A percentile compares a stretch with the other conserved stretches of the same genome.
These are phyloP conservation scores for Ogataea populi-albae DNA, from an alignment of 805 yeast species.

Conservation along the genomic window DNA sequence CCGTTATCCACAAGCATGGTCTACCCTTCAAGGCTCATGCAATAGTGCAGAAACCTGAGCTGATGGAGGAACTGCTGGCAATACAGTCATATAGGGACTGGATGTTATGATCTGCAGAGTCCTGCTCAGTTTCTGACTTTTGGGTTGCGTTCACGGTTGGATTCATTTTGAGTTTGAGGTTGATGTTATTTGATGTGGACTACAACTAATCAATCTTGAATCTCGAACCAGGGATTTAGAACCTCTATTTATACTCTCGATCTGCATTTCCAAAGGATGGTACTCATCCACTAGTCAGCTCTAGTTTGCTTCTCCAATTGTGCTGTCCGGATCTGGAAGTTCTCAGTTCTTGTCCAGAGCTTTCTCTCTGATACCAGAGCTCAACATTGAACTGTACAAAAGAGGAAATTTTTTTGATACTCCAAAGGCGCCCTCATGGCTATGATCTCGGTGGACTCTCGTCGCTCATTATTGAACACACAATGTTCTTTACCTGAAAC, in stretches of 20 bases:
- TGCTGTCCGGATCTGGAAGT: slow-evolving; percentile 6
- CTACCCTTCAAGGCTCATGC: too few relatives aligned
- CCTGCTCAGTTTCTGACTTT: slow-evolving; percentile 15
- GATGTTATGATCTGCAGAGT: slow-evolving; percentile 16
- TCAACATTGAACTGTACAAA: slow-evolving; percentile 10
- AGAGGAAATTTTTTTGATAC: slow-evolving; percentile 9
- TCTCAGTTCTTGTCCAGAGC: too few relatives aligned
- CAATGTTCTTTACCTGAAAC: too few relatives aligned
- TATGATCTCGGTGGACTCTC: too few relatives aligned
- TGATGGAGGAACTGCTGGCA: slow-evolving; percentile 4
- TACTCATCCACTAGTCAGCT: background rate
- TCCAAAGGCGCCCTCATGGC: too few relatives aligned
- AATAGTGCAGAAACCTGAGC: slow-evolving; percentile 1
- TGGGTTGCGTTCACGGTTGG: slow-evolving; percentile 11
- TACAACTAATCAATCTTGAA: background rate
- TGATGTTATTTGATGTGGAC: background rate
- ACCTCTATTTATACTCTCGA: background rate
- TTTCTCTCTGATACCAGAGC: too few relatives aligned
- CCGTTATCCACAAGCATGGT: too few relatives aligned
- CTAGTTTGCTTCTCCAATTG: slow-evolving; percentile 1
- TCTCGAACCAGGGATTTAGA: background rate
- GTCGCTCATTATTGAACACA: too few relatives aligned
- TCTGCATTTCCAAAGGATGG: too few relatives aligned
- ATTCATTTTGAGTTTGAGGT: slow-evolving; percentile 3
- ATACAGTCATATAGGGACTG: slow-evolving; percentile 2